Percentiles rank a stretch among this genome's conserved stretches.
phyloP scores from a whole-genome alignment of 257 asterid species.

The Paraleonurus japonicus region DNA sequence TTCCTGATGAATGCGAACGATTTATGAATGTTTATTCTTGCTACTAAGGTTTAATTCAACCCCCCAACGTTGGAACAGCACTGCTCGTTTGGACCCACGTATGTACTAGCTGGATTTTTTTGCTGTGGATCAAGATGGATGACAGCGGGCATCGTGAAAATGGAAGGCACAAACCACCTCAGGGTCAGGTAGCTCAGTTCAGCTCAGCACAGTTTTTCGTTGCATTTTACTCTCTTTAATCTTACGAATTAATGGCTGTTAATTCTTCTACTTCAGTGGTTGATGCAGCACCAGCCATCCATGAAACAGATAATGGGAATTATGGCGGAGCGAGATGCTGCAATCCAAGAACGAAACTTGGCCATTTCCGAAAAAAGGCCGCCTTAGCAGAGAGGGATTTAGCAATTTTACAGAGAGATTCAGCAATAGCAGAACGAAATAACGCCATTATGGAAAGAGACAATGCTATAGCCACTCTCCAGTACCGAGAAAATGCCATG shows the following conservation, averaged over 20 bases:
- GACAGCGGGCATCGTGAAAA: conserved; percentile 81
- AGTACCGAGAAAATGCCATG: conserved; percentile 60
- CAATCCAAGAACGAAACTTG: conserved; percentile 85
- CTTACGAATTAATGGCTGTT: background rate
- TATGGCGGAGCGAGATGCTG: conserved; percentile 95
- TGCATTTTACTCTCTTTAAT: background rate
- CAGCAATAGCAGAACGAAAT: conserved; percentile 83
- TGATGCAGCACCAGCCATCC: conserved; percentile 94
- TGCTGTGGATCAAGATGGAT: conserved; percentile 51
- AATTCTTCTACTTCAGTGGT: conserved; percentile 58
- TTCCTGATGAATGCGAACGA: conserved; percentile 6
- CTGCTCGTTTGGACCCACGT: no score
- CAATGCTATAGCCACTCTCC: conserved; percentile 84
- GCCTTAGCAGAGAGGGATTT: conserved; percentile 90
- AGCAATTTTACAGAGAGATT: conserved; percentile 83
- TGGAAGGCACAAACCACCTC: conserved; percentile 84
- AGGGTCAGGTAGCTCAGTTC: conserved; percentile 96
- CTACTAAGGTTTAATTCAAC: no score
- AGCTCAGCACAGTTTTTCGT: background rate
- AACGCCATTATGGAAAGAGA: conserved; percentile 86
- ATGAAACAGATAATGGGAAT: conserved; percentile 95
- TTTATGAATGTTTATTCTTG: background rate
- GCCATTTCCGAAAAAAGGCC: conserved; percentile 85
- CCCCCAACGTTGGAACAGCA: no score
- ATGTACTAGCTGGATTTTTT: background rate